Percentiles rank a stretch among this genome's conserved stretches.
Evolutionary conservation across 495 filamentous ascomycete species (phyloP).

Genomic region (Oleoguttula mirabilis): DNA sequence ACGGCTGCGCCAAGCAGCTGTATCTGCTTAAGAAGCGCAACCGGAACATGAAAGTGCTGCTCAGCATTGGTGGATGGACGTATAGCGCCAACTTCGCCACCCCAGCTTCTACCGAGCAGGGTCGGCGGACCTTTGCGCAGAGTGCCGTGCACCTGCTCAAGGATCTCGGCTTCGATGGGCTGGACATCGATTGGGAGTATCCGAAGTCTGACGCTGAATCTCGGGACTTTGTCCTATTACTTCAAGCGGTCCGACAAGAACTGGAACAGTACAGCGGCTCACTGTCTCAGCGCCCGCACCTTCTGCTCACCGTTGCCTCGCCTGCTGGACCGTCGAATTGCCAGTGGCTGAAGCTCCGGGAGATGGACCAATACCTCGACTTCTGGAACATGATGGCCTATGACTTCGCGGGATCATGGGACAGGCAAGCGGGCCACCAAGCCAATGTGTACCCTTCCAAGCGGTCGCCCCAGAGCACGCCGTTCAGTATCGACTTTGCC

Average conservation of each 20-base stretch:
- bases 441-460: slow-evolving; percentile 54
- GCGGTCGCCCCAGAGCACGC: slow-evolving; percentile 45
- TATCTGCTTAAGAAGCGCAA: slow-evolving; percentile 80
- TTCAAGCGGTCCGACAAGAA: slow-evolving; percentile 50
- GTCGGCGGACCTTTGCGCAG: slow-evolving; percentile 53
- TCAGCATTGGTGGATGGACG: slow-evolving; percentile 95
- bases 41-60: slow-evolving; percentile 77
- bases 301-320: slow-evolving; percentile 67
- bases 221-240: slow-evolving; percentile 55
- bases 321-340: slow-evolving; percentile 56
- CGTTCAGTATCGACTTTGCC: slow-evolving; percentile 57
- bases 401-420: slow-evolving; percentile 48
- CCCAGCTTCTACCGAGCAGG: slow-evolving; percentile 54
- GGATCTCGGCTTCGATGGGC: slow-evolving; percentile 51
- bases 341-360: slow-evolving; percentile 47
- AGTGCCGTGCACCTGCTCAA: slow-evolving; percentile 54
- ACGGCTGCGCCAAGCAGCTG: slow-evolving; percentile 89
- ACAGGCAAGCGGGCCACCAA: slow-evolving; percentile 54
- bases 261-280: slow-evolving; percentile 49
- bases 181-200: slow-evolving; percentile 64
- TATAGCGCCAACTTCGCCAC: slow-evolving; percentile 77
- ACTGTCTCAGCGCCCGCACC: slow-evolving; percentile 39
- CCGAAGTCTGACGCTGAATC: slow-evolving; percentile 48
- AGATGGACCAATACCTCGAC: slow-evolving; percentile 68
- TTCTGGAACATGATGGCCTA: slow-evolving; percentile 61